These are phyloP conservation scores for Aspergillus steynii DNA, from an alignment of 495 filamentous ascomycete genomes.

Conservation along the genomic window DNA sequence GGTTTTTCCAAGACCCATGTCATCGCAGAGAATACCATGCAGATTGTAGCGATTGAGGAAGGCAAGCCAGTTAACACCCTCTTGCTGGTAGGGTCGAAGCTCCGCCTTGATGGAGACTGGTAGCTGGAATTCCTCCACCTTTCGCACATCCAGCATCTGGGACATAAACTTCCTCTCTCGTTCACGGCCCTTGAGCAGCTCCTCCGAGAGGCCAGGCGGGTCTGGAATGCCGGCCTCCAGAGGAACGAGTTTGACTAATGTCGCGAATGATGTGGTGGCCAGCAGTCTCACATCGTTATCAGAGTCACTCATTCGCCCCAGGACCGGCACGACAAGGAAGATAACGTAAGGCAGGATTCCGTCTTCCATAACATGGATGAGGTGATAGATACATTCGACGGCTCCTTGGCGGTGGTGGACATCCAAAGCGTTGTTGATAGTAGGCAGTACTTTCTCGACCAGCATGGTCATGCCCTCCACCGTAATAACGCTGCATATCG, in stretches of 20 bases:
- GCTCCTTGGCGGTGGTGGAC: constrained; percentile 86
- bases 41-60: constrained; percentile 98
- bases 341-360: constrained; percentile 95
- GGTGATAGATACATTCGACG: constrained; percentile 90
- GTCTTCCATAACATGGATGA: constrained; percentile 98
- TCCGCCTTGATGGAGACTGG: constrained; percentile 97
- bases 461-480: constrained; percentile 94
- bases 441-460: constrained; percentile 88
- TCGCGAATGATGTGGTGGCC: constrained; percentile 95
- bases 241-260: constrained; percentile 97
- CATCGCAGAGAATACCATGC: constrained; percentile 97
- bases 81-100: constrained; percentile 94
- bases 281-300: constrained; percentile 93
- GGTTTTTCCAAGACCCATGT: constrained; percentile 98
- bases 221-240: constrained; percentile 97
- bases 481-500: constrained; percentile 92
- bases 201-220: constrained; percentile 85
- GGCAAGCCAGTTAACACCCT: constrained; percentile 97
- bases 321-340: constrained; percentile 96
- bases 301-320: constrained; percentile 98
- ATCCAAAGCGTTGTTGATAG: constrained; percentile 84
- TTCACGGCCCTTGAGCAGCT: constrained; percentile 85
- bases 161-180: constrained; percentile 93
- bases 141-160: constrained; percentile 92
- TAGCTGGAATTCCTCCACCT: constrained; percentile 90